Base-by-base conservation (phyloP, 768 basidiomycete genomes). In the Psilocybe cubensis region DNA sequence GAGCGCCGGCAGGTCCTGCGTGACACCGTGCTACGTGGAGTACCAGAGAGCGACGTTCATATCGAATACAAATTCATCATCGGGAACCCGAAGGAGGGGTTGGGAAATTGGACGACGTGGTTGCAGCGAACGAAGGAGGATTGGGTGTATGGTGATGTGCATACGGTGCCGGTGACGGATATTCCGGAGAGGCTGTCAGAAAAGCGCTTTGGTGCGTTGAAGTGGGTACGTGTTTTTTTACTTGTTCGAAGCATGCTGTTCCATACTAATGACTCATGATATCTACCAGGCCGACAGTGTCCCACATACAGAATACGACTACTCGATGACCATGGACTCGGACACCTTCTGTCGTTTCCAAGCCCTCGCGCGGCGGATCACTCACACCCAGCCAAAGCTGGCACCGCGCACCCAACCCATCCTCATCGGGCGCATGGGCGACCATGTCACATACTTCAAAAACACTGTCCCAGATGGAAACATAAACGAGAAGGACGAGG, bases 181-280 rank as follows among this genome's bases (percentile, higher is more conserved):
- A 48, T 59, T 17, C 46, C 52, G 27, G 52, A 59, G n/a, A 42
- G 52, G 18, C 28, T 59, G 23, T 59, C 58, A 6, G 58, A 59
- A 18, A 59, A 59, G 47, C 46, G 58, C 7, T 59, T 41, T n/a
- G 46, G 46, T 4, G 58, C 58, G 21, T 23, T 59, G 47, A 49
- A 54, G 24, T 59, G 58, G 58, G 58, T 59, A 24, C 28, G 58
- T 35, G 12, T 3, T 24, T 35, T 42, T 24, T 21, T 25, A 7
- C 4, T 17, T n/a, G n/a, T 28, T 8, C 11, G 17, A 38, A 10
- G 17, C n/a, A 27, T n/a, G 3, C 35, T 23, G 5, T 12, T 8
- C 35, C 21, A 12, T 23, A 20, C 21, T 18, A 20, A 23, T 42
- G 24, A 5, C 17, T 40, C n/a, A n/a, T n/a, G n/a, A n/a, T n/a